These are phyloP conservation scores for Saussurea involucrata DNA, from an alignment of 129 eudicot species.

Conservation along the genomic window DNA sequence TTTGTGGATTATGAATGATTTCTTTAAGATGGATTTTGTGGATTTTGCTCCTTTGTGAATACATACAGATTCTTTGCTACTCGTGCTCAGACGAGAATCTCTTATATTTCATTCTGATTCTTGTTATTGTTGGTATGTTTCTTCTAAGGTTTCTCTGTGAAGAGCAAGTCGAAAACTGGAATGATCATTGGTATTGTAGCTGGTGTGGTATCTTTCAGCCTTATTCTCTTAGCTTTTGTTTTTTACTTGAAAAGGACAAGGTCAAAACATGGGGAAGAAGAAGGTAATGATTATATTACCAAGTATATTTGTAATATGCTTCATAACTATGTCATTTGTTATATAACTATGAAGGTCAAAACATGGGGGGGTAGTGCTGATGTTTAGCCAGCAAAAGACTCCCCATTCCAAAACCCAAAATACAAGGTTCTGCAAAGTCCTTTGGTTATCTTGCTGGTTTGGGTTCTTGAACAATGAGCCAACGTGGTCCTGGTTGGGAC, in stretches of 20 bases:
- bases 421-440: too few relatives aligned
- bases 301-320: too few relatives aligned
- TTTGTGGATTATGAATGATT: too few relatives aligned
- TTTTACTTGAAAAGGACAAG: conserved; percentile 33
- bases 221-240: conserved; percentile 21
- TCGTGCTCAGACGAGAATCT: background rate
- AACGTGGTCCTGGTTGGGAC: background rate
- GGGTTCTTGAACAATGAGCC: background rate
- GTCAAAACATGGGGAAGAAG: conserved; percentile 33
- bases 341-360: conserved; percentile 8
- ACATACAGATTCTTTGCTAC: background rate
- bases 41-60: too few relatives aligned
- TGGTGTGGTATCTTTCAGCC: conserved; percentile 24
- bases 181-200: conserved; percentile 44
- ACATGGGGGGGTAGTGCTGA: conserved; percentile 31
- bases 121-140: background rate
- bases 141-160: conserved; percentile 9
- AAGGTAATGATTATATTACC: conserved; percentile 27
- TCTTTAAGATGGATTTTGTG: too few relatives aligned
- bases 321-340: background rate
- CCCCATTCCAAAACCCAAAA: background rate
- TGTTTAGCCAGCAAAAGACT: too few relatives aligned
- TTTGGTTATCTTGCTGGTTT: too few relatives aligned
- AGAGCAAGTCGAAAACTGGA: conserved; percentile 33
- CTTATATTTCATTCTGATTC: background rate